Base-by-base conservation (phyloP, 768 basidiomycete species). In the Suillus paluster region DNA sequence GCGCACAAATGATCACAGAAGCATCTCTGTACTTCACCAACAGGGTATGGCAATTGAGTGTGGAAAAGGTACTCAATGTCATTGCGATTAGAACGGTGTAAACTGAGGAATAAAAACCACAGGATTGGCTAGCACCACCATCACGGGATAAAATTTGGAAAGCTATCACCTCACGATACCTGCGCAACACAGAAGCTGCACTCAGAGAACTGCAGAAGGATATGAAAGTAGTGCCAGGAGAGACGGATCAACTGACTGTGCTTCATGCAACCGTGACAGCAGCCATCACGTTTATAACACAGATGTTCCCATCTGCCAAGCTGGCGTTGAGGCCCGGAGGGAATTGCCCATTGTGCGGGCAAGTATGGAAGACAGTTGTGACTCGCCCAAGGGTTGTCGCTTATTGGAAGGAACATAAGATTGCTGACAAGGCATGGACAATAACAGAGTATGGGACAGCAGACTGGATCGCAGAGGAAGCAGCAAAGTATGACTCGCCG, bases 1-100 rank as follows among this genome's bases (percentile, higher is more conserved):
- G 66, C 21, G 44, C 57, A 9, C 59, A 70, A 36, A 70, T 72
- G 70, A 60, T 70, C 45, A 60, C 53, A 33, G 72, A 71, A 30
- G 70, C 67, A 14, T 71, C 70, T 39, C 45, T 73, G 48, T 73
- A 61, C 66, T 70, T 63, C 58, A 71, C 25, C 57, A 58, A 30
- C 60, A 49, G 56, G 27, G 46, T 41, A 49, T 53, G 63, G 58
- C 34, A 48, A 46, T 48, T 48, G 7, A 60, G 64, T 42, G 25
- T n/a, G 10, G 23, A 58, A 54, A 53, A 57, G 68, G 66, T 70
- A 62, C 15, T 15, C 21, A 17, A 55, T 10, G n/a, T 49, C 14
- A 44, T 9, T 58, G 33, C n/a, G 34, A 19, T 36, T 17, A 27
- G 23, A 36, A 25, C 33, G 14, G 15, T 9, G n/a, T 10, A 23